Evolutionary conservation across 2,329 filamentous ascomycete species (phyloP).

Genomic region (Fusarium sp.): DNA sequence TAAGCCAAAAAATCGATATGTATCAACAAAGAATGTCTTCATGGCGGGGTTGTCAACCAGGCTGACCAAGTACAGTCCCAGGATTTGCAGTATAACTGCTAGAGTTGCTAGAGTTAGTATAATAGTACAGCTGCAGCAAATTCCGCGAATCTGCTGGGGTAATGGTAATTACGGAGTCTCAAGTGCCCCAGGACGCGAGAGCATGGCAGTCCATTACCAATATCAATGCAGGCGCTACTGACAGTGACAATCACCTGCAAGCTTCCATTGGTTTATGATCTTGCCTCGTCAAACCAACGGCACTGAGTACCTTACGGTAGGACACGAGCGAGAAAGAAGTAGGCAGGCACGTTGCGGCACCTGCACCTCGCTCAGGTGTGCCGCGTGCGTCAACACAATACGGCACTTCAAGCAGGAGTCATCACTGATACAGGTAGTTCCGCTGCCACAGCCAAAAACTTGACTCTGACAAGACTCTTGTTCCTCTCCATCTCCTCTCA

Average conservation of each 20-base stretch:
- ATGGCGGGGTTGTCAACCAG: too few species aligned
- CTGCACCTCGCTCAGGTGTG: background rate
- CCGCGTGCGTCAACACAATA: background rate
- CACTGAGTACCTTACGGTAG: accelerated
- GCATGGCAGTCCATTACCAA: background rate
- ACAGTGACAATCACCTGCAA: background rate
- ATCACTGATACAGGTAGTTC: background rate
- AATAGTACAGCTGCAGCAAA: too few species aligned
- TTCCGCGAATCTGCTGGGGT: too few species aligned
- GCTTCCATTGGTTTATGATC: accelerated
- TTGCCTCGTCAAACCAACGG: background rate
- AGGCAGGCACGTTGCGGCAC: background rate
- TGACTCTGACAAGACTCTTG: background rate
- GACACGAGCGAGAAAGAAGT: background rate
- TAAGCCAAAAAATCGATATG: too few species aligned
- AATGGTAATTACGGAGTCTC: too few species aligned
- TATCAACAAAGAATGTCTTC: too few species aligned
- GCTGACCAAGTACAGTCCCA: too few species aligned
- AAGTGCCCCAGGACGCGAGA: too few species aligned
- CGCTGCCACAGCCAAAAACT: background rate
- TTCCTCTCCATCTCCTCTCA: background rate
- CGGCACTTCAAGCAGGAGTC: background rate
- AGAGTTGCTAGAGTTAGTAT: too few species aligned
- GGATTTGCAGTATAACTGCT: too few species aligned
- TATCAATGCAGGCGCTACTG: too few species aligned